Base-by-base conservation (phyloP, 106 monocot species). In the Cymbidium sinense region DNA sequence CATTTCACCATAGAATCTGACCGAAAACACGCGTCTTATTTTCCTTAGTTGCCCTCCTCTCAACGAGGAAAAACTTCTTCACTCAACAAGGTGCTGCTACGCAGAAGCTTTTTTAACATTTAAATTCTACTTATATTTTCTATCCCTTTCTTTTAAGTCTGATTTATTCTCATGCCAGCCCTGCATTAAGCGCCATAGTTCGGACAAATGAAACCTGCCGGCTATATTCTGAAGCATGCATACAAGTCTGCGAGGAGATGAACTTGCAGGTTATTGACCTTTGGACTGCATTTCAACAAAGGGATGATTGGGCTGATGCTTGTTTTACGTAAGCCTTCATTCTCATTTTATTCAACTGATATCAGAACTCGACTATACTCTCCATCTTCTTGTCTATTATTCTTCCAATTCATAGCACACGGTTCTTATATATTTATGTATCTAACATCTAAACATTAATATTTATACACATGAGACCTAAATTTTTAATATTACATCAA, bases 1-100 rank as follows among this genome's bases (percentile, higher is more conserved):
- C 50, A 67, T 27, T 15, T 76, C 17, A 30, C 29, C 84, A 27
- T 88, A 95, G 95, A 91, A 90, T 80, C 79, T 95, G 2, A 93
- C 95, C 39, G 93, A 88, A 43, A 83, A 64, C 19, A 95, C 79
- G 0, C 95, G 93, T 43, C 77, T 88, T 20, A 91, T 95, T 78
- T 90, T 95, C 83, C 90, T 95, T 25, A 88, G 80, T 64, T 88
- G 87, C 71, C 95, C 95, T 29, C 95, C 95, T 34, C 43, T 95
- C 55, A 93, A 95, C 71, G 93, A 93, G 82, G 90, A 93, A 82
- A 75, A 61, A 80, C 74, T 86, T 78, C 83, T 43, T 4, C n/a
- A 80, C 4, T 36, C 17, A 29, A 75, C 15, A 64, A 92, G 88
- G 95, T 95, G 34, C 61, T 51, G 12, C 1, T 27, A 20, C 73